Evolutionary conservation across 306 rosid species (phyloP), one percentile per base, ranked within the genome.

Genomic region (Corylus heterophylla): DNA sequence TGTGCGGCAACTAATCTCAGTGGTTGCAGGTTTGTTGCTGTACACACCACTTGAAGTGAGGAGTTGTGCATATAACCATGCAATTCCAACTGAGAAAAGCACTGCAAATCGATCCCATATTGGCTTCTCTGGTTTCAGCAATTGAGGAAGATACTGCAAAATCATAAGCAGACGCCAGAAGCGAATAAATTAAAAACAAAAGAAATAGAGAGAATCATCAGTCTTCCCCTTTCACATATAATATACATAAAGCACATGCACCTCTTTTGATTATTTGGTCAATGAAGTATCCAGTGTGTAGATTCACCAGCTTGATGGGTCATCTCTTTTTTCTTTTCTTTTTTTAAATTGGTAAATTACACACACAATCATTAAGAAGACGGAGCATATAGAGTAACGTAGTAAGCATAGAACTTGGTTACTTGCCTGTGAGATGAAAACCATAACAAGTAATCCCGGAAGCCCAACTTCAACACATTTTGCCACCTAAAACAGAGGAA

Each of bases 351-450:
- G 31, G 31, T 29, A 29, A 29, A 29, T 29, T 29, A 29, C 31
- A 29, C 31, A 29, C 31, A 29, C 31, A 29, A 29, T 29, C 31
- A 29, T 29, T 29, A 29, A 29, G 31, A 29, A 29, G 31, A 29
- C 31, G 31, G 31, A 29, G 31, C 31, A 29, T 29, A 45, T 8
- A 45, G 8, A 5, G 9, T 45, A 45, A 45, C 48, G 2, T 45
- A 9, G 10, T 4, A 29, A 16, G 45, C 1, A 12, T 8, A 63
- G 45, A 63, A 31, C 69, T 35, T 63, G 3, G 4, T 16, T 35
- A 85, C 92, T 87, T 84, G 69, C 97, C 93, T 90, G 98, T 64
- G 97, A 90, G 78, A 89, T 80, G 83, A 94, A 89, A 73, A 94
- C 88, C 81, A 92, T 63, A 78, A 82, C 13, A 86, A 94, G 56